phyloP scores from a whole-genome alignment of 1,284 basidiomycete genomes.

The Volvariella surrecta region DNA sequence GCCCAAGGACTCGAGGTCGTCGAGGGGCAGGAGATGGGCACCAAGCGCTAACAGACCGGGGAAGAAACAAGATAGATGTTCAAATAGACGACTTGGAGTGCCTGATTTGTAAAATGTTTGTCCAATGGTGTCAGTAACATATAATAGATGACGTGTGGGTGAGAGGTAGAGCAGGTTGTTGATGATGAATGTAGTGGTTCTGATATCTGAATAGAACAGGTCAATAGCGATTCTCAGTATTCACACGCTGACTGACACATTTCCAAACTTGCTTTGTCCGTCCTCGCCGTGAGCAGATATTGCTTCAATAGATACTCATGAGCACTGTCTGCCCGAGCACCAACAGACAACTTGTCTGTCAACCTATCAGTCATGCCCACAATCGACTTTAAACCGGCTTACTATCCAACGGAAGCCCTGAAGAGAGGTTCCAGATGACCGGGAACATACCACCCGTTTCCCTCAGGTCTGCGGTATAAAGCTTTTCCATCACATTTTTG shows the following conservation, averaged over 20 bases:
- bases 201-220: slow-evolving; percentile 39
- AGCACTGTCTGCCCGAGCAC: slow-evolving; percentile 58
- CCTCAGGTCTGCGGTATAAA: slow-evolving; percentile 35
- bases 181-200: slow-evolving; percentile 51
- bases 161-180: slow-evolving; percentile 59
- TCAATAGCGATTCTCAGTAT: slow-evolving; percentile 2
- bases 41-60: slow-evolving; percentile 73
- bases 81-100: slow-evolving; percentile 45
- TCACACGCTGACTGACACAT: slow-evolving; percentile 43
- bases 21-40: slow-evolving; percentile 48
- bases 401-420: slow-evolving; percentile 33
- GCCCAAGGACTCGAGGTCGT: slow-evolving; percentile 34
- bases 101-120: slow-evolving; percentile 18
- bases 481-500: slow-evolving; percentile 38
- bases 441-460: slow-evolving; percentile 48
- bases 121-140: slow-evolving; percentile 49
- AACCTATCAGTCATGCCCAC: slow-evolving; percentile 6
- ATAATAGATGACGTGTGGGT: slow-evolving; percentile 56
- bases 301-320: slow-evolving; percentile 75
- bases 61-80: slow-evolving; percentile 75
- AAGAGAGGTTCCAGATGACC: slow-evolving; percentile 35
- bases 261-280: slow-evolving; percentile 48
- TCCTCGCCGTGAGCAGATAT: slow-evolving; percentile 53
- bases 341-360: slow-evolving; percentile 46
- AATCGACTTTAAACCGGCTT: slow-evolving; percentile 4